Base-by-base conservation (phyloP, 2,329 filamentous ascomycete genomes). In the Pseudogymnoascus sp. region DNA sequence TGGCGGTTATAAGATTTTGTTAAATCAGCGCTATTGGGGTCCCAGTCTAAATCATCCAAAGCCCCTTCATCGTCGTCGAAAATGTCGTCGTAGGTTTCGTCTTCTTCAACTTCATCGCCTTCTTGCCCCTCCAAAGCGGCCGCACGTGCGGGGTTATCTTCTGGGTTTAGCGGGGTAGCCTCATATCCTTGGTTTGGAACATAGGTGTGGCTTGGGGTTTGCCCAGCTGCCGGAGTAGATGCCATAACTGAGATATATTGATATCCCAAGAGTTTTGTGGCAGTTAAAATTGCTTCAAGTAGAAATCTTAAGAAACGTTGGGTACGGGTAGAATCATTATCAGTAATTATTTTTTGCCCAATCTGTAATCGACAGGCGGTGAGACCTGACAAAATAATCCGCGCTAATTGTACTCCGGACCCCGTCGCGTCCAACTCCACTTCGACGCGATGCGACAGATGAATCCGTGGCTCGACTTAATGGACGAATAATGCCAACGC, bases 1-100 rank as follows among this genome's bases (percentile, higher is more conserved):
- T 95, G 90, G 64, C 91, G 87, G 73, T 96, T 96, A 78, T 94
- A 72, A 6, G 87, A 86, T 75, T 95, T 94, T 37, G 90, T 91
- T 61, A 91, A 82, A 73, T 96, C 89, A 38, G 82, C 80, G 0
- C 83, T 79, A 6, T 78, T 77, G 57, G 85, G 77, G 15, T 81
- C 75, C 68, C 83, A 84, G 22, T 79, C 77, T 58, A 84, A 67
- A 50, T 81, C 78, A 14, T 84, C 80, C 41, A 82, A 80, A 63
- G 82, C 80, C 60, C 89, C 82, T 63, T 86, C 83, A 62, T 86
- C 83, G 43, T 86, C 84, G 35, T 84, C 79, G 35, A 81, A 77
- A 39, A 80, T 73, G 63, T 77, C 73, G 63, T 76, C 74, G 50
- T 76, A 71, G 4, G 74, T 75, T 57, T 79, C 76, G 35, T 77